These are phyloP conservation scores for Fusarium sublunatum DNA, from an alignment of 2,329 filamentous ascomycete species.

Conservation along the genomic window DNA sequence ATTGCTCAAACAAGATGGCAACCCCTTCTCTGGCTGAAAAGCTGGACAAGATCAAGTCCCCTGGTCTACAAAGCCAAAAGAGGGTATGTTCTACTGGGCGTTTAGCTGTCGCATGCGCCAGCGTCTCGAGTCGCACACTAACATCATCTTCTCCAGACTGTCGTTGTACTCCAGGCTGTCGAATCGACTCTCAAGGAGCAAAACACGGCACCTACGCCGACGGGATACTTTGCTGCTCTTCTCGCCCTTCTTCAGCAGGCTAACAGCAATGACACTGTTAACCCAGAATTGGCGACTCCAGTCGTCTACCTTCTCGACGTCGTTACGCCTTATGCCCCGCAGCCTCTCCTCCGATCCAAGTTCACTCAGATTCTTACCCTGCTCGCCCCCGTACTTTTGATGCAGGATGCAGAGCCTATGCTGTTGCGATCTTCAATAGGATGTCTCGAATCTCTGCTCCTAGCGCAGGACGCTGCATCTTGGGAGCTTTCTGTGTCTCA, in stretches of 20 bases:
- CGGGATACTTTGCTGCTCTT: constrained; percentile 95
- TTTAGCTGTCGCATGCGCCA: background rate
- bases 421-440: constrained; percentile 89
- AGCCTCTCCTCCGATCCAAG: constrained; percentile 89
- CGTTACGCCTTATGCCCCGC: constrained; percentile 84
- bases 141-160: constrained; percentile 66
- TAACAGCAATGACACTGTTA: constrained; percentile 73
- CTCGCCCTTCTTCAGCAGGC: constrained; percentile 87
- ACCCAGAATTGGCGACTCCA: constrained; percentile 84
- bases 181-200: constrained; percentile 93
- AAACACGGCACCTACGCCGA: constrained; percentile 83
- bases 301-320: constrained; percentile 96
- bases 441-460: constrained; percentile 88
- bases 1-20: constrained; percentile 57
- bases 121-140: constrained; percentile 26
- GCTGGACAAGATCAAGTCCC: constrained; percentile 96
- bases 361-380: constrained; percentile 92
- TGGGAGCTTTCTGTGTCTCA: constrained; percentile 89
- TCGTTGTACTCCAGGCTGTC: constrained; percentile 87
- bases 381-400: constrained; percentile 84
- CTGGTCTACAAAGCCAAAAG: constrained; percentile 94
- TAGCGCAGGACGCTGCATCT: constrained; percentile 86
- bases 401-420: constrained; percentile 85
- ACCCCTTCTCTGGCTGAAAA: constrained; percentile 78
- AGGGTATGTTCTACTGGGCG: constrained; percentile 69